Evolutionary conservation across 1,284 basidiomycete species (phyloP).

Genomic region (Grifola frondosa): DNA sequence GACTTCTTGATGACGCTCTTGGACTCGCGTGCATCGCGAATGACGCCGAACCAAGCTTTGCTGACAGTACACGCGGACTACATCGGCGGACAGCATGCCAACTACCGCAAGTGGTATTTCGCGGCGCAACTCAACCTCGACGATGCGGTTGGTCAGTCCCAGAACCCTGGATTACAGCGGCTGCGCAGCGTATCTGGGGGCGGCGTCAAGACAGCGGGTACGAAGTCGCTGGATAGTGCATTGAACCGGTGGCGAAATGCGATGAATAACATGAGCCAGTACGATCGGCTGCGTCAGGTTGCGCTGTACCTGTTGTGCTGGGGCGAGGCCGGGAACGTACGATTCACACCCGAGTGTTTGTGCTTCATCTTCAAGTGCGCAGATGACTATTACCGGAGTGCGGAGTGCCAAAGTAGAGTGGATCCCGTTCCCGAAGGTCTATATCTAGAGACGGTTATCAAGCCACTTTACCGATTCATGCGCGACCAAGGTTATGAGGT

Average conservation of each 20-base stretch:
- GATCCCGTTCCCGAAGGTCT: conserved; percentile 96
- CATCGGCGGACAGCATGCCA: conserved; percentile 96
- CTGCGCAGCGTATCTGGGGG: conserved; percentile 84
- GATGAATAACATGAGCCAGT: conserved; percentile 99
- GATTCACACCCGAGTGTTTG: conserved; percentile 94
- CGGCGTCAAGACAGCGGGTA: conserved; percentile 54
- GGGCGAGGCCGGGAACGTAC: conserved; percentile 97
- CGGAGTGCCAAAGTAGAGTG: conserved; percentile 94
- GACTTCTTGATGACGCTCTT: conserved; percentile 98
- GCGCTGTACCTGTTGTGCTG: conserved; percentile 96
- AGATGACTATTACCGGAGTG: conserved; percentile 98
- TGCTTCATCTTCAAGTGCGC: conserved; percentile 99
- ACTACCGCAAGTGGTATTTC: conserved; percentile 99
- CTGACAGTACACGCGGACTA: conserved; percentile 97
- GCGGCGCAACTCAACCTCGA: conserved; percentile 98
- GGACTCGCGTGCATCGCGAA: conserved; percentile 95
- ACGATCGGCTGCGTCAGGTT: conserved; percentile 95
- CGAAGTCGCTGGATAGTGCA: conserved; percentile 91
- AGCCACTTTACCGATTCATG: conserved; percentile 94
- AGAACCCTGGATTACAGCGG: conserved; percentile 90
- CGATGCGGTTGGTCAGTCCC: conserved; percentile 94
- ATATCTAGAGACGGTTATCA: conserved; percentile 90
- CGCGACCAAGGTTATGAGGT: conserved; percentile 98
- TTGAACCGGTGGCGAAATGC: conserved; percentile 95
- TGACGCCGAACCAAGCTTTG: conserved; percentile 96